phyloP scores from a whole-genome alignment of 2,329 filamentous ascomycete species.

The Colletotrichum echinochloae region DNA sequence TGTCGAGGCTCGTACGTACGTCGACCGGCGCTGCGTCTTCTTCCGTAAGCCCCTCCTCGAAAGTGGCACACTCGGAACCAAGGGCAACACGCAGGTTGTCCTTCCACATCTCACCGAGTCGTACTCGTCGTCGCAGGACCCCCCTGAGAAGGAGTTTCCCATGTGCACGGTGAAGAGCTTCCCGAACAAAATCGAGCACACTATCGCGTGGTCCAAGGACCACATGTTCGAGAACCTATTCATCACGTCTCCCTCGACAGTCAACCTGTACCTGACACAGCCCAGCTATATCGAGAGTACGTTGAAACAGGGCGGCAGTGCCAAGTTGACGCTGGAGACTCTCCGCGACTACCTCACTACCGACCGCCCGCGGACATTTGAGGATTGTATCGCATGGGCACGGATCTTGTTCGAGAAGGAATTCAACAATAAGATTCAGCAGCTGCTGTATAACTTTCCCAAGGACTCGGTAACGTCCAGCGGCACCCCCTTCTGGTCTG shows the following conservation, averaged over 20 bases:
- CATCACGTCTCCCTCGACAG: constrained; percentile 91
- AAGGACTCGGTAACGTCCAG: constrained; percentile 91
- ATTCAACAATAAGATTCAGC: constrained; percentile 96
- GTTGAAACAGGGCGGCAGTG: constrained; percentile 92
- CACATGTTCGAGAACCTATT: constrained; percentile 91
- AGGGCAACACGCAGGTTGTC: constrained; percentile 97
- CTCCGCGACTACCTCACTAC: constrained; percentile 91
- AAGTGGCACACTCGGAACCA: constrained; percentile 97
- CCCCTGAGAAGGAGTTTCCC: constrained; percentile 97
- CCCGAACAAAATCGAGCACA: constrained; percentile 98
- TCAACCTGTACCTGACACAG: constrained; percentile 93
- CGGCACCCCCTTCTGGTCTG: constrained; percentile 96
- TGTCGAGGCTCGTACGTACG: constrained; percentile 95
- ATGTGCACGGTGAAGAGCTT: constrained; percentile 99
- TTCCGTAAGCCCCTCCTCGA: constrained; percentile 97
- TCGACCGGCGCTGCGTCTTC: constrained; percentile 96
- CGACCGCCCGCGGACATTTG: constrained; percentile 90
- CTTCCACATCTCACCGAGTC: constrained; percentile 93
- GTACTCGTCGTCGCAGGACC: constrained; percentile 94
- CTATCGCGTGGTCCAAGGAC: constrained; percentile 97
- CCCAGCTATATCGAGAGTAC: constrained; percentile 89
- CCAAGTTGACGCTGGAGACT: constrained; percentile 92
- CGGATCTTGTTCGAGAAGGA: constrained; percentile 94
- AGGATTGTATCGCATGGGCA: constrained; percentile 97
- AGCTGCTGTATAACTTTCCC: constrained; percentile 96